These are phyloP conservation scores for Globisporangium nunn DNA, from an alignment of 352 stramenopile species.

Conservation along the genomic window DNA sequence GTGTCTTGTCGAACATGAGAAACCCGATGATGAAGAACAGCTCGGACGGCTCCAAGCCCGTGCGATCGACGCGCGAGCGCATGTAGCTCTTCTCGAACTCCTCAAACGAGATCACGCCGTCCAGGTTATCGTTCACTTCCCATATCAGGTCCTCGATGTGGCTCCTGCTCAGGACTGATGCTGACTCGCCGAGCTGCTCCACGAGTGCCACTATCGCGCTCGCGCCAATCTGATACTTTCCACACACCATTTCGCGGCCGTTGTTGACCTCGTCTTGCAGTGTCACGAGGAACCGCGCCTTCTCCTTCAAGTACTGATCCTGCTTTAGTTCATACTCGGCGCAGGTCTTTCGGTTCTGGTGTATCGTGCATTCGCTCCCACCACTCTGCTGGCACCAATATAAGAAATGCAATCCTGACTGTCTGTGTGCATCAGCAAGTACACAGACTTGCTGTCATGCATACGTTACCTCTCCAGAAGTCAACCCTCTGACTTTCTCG, in stretches of 20 bases:
- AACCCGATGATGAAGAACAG: conserved; percentile 82
- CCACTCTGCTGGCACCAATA: background rate
- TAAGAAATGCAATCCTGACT: background rate
- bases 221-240: conserved; percentile 42
- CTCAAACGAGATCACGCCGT: conserved; percentile 63
- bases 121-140: conserved; percentile 75
- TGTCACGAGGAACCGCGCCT: conserved; percentile 34
- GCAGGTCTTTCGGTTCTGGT: conserved; percentile 15
- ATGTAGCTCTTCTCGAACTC: conserved; percentile 75
- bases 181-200: conserved; percentile 47
- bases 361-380: background rate
- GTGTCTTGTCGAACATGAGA: conserved; percentile 79
- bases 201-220: conserved; percentile 45
- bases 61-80: conserved; percentile 49
- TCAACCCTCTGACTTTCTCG: conserved; percentile 22
- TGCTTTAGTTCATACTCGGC: conserved; percentile 32
- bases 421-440: background rate
- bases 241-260: conserved; percentile 43
- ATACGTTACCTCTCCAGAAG: conserved; percentile 2
- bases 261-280: conserved; percentile 53
- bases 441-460: background rate
- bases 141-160: conserved; percentile 67
- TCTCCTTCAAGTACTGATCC: conserved; percentile 30
- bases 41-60: conserved; percentile 61
- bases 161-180: conserved; percentile 26